phyloP scores from a whole-genome alignment of 2,329 filamentous ascomycete genomes.

The Epichloe brachyelytri region DNA sequence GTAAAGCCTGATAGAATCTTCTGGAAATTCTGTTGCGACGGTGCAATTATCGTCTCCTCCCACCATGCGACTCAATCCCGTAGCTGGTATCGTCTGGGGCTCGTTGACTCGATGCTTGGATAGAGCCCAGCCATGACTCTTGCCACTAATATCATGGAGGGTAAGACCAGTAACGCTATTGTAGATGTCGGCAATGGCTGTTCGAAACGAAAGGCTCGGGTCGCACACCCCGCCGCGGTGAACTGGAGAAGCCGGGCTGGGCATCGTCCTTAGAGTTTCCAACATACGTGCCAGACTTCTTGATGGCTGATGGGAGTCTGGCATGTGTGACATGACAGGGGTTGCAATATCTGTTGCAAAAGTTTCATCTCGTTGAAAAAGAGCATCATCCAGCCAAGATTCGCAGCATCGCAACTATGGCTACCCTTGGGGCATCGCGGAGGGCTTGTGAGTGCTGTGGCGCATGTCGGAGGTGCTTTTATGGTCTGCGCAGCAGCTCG shows the following conservation, averaged over 20 bases:
- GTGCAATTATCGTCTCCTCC: conserved; percentile 18
- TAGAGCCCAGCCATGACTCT: conserved; percentile 35
- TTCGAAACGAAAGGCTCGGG: conserved; percentile 32
- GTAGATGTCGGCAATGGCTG: conserved; percentile 35
- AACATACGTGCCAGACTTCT: conserved; percentile 33
- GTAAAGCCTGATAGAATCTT: conserved; percentile 25
- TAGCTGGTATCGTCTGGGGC: conserved; percentile 21
- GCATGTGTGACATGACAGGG: conserved; percentile 14
- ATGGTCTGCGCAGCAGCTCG: conserved; percentile 10
- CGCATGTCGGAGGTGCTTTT: conserved; percentile 7
- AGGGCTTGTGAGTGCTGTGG: conserved; percentile 20
- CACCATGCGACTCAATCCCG: conserved; percentile 18
- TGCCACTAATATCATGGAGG: conserved; percentile 34
- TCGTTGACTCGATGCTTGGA: conserved; percentile 25
- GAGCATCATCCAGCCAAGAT: conserved; percentile 42
- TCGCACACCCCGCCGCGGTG: conserved; percentile 35
- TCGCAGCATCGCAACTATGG: conserved; percentile 37
- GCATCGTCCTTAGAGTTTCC: conserved; percentile 28
- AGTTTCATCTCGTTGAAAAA: conserved; percentile 34
- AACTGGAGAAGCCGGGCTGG: conserved; percentile 28
- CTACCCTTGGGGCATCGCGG: conserved; percentile 37
- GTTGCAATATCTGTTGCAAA: conserved; percentile 26
- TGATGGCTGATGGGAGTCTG: conserved; percentile 14
- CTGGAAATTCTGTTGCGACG: conserved; percentile 21
- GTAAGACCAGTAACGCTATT: conserved; percentile 37